Base-by-base conservation (phyloP, 2,329 filamentous ascomycete genomes). In the Aspergillus sp. region DNA sequence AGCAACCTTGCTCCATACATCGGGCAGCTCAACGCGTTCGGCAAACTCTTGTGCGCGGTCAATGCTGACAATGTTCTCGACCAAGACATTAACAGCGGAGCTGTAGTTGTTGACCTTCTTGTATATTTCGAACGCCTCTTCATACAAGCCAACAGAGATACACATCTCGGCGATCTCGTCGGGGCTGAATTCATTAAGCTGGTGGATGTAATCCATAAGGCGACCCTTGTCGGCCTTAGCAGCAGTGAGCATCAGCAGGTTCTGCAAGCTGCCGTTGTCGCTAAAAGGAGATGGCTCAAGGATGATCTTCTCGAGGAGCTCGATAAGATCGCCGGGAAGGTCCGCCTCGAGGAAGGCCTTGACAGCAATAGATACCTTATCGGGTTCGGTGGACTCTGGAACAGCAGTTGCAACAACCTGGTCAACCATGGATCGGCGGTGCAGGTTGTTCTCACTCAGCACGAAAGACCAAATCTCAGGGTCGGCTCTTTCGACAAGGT, bases 251-350 rank as follows among this genome's bases (percentile, higher is more conserved):
- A 99, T 91, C 61, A 99, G 86, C 59, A 99, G 79, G 76, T 99
- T 99, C 78, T 99, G 96, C 57, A 99, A 82, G 74, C 91, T 97
- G 70, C 91, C 86, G 77, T 99, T 99, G 78, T 99, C 96, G 69
- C 91, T 97, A 82, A 99, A 99, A 5, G 91, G 91, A 4, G 93
- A 96, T n/a, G 95, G 96, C 81, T 99, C 95, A n/a, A 99, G 82
- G 33, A 99, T 93, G 66, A 99, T 99, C 87, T 98, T 99, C 82
- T 99, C 96, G 17, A 99, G 84, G 39, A 99, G 86, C 76, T 99
- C 96, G 68, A 99, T 98, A 52, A 99, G 84, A 80, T 99, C 95
- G 4, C 88, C 87, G 8, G 95, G 95, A 65, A 99, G 83, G 70
- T 99, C 95, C 56, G 90, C 90, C 64, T 89, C 87, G 53, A 99